Conservation (phyloP, 441 rosid genomes). For the Arabidopsis hybrid region DNA sequence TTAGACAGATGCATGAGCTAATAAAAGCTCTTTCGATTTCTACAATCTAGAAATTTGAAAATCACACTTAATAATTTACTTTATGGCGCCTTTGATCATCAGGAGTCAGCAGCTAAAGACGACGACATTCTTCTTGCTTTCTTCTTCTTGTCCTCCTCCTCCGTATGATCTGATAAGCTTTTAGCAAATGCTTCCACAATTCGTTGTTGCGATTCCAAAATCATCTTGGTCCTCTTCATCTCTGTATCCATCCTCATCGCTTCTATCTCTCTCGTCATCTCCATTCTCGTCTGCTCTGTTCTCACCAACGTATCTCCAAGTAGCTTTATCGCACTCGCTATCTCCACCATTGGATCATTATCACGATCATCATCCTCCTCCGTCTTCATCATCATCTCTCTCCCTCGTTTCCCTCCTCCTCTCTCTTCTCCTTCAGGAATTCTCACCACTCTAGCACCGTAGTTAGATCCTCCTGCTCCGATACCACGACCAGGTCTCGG, state of each 20-base stretch:
- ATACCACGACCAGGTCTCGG: slow-evolving; percentile 43
- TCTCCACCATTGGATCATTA: slow-evolving; percentile 68
- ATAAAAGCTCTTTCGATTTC: background rate
- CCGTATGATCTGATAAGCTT: slow-evolving; percentile 60
- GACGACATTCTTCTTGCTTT: slow-evolving; percentile 51
- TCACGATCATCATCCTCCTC: slow-evolving; percentile 36
- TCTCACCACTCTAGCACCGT: slow-evolving; percentile 52
- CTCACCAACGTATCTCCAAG: slow-evolving; percentile 84
- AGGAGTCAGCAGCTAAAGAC: slow-evolving; percentile 43
- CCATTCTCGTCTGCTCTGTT: slow-evolving; percentile 93
- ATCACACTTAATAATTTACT: background rate
- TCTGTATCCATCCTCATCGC: slow-evolving; percentile 92
- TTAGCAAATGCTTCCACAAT: slow-evolving; percentile 79
- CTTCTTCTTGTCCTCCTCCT: slow-evolving; percentile 53
- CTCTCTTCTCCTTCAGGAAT: slow-evolving; percentile 46
- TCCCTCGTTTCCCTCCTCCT: slow-evolving; percentile 48
- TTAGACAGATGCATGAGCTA: slow-evolving; percentile 23
- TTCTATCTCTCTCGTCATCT: slow-evolving; percentile 86
- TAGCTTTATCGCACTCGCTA: slow-evolving; percentile 78
- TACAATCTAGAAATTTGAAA: slow-evolving; percentile 1
- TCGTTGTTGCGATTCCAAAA: slow-evolving; percentile 83
- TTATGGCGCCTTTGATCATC: slow-evolving; percentile 17
- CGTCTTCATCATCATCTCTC: slow-evolving; percentile 52
- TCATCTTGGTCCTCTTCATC: slow-evolving; percentile 87
- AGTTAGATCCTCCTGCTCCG: slow-evolving; percentile 44